Evolutionary conservation across 805 yeast genomes (phyloP).

Genomic region (Yarrowia keelungensis): DNA sequence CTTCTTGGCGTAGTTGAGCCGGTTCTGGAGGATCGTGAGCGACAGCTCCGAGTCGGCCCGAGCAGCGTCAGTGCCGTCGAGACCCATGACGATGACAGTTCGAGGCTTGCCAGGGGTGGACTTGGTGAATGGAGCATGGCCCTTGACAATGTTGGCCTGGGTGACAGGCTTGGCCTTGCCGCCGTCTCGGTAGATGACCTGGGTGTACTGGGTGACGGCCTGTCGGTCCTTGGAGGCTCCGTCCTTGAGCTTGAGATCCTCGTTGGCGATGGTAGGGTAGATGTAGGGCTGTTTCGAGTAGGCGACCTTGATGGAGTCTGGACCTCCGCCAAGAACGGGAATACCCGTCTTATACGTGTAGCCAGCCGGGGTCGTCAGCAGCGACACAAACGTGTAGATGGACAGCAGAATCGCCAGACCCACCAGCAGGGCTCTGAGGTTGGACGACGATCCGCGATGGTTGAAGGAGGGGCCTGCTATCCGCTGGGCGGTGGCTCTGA

Average conservation of each 20-base stretch:
- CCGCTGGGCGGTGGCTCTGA: conserved; percentile 25
- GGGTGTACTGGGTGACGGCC: conserved; percentile 32
- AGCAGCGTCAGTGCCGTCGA: conserved; percentile 30
- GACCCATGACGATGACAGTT: conserved; percentile 30
- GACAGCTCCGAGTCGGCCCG: conserved; percentile 36
- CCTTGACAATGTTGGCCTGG: conserved; percentile 33
- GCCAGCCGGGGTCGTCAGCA: conserved; percentile 28
- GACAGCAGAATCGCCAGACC: conserved; percentile 14
- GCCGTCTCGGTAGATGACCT: conserved; percentile 39
- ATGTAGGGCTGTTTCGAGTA: conserved; percentile 39
- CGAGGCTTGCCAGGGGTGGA: conserved; percentile 35
- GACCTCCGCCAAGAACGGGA: conserved; percentile 27
- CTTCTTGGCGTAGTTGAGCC: conserved; percentile 84
- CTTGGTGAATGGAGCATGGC: conserved; percentile 34
- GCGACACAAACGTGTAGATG: conserved; percentile 32
- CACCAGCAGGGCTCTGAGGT: conserved; percentile 11
- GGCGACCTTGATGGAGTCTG: conserved; percentile 32
- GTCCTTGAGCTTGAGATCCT: conserved; percentile 35
- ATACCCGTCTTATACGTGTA: conserved; percentile 27
- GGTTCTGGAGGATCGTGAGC: conserved; percentile 53
- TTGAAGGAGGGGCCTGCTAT: conserved; percentile 14
- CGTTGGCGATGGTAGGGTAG: conserved; percentile 37
- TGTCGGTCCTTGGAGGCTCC: background rate
- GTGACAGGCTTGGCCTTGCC: conserved; percentile 35
- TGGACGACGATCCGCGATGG: conserved; percentile 20